Conservation (phyloP, 768 basidiomycete genomes). For the Termitomyces sp. region DNA sequence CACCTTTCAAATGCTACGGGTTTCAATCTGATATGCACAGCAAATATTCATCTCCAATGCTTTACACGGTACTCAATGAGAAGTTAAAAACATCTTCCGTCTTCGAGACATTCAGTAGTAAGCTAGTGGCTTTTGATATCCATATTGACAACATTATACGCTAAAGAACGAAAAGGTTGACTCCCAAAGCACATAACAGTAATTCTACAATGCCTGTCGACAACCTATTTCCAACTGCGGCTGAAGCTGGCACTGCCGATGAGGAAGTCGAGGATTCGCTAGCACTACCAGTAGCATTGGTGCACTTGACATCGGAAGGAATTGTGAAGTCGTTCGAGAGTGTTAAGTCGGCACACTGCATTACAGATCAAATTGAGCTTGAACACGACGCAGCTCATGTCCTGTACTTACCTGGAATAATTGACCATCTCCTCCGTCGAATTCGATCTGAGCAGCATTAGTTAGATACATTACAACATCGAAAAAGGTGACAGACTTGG, state of each 20-base stretch:
- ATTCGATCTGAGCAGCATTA: constrained; percentile 36
- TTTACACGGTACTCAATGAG: too few species aligned
- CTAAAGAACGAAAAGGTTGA: background rate
- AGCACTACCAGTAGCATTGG: constrained; percentile 26
- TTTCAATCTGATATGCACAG: too few species aligned
- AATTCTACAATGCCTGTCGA: background rate
- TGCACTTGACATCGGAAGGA: constrained; percentile 36
- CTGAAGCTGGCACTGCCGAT: constrained; percentile 3
- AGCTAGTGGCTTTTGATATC: too few species aligned
- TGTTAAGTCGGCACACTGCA: constrained; percentile 76
- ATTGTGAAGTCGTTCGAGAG: constrained; percentile 49
- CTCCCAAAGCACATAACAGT: background rate
- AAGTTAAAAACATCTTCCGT: too few species aligned
- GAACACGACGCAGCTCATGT: constrained; percentile 1
- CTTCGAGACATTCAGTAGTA: too few species aligned
- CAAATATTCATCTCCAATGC: too few species aligned
- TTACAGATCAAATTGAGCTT: background rate
- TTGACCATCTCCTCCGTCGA: constrained; percentile 62
- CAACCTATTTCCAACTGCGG: background rate
- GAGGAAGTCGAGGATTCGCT: constrained; percentile 12
- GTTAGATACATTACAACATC: background rate
- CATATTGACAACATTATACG: background rate
- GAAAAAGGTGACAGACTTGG: constrained; percentile 30
- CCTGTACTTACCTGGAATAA: constrained; percentile 66
- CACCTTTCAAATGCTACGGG: too few species aligned